These are phyloP conservation scores for Cutaneotrichosporon sp. DNA, from an alignment of 1,284 basidiomycete species.

Conservation along the genomic window DNA sequence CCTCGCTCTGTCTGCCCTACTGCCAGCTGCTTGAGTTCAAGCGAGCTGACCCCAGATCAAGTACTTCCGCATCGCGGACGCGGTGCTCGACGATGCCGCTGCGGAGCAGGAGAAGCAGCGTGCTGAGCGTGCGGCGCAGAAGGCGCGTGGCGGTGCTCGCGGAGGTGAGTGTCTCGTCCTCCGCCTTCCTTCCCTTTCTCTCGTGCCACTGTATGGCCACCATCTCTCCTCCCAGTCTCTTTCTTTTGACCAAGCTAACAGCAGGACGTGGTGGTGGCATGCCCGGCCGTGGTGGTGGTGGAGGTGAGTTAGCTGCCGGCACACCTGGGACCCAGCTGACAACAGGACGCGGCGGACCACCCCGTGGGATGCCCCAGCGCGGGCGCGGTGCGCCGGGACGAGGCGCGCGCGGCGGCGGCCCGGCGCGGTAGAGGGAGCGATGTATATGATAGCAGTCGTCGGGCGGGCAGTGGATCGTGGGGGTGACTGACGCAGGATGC, in stretches of 20 bases:
- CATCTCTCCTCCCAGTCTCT: background rate
- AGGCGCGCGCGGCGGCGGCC: conserved; percentile 28
- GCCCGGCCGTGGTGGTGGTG: conserved; percentile 17
- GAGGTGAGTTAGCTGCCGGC: conserved; percentile 8
- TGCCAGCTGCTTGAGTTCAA: no score
- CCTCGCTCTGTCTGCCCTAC: no score
- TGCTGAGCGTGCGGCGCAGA: conserved; percentile 13
- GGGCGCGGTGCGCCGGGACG: conserved; percentile 31
- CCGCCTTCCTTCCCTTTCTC: background rate
- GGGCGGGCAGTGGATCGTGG: background rate
- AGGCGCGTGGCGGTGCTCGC: conserved; percentile 23
- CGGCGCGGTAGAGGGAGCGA: background rate
- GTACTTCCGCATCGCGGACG: conserved; percentile 93
- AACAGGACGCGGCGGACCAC: conserved; percentile 34
- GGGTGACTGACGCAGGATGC: background rate
- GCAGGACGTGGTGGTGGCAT: conserved; percentile 35
- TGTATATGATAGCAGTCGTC: background rate
- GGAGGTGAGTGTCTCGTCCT: conserved; percentile 19
- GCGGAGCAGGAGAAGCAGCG: conserved; percentile 79
- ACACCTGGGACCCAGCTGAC: no score
- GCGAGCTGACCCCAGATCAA: conserved; percentile 72
- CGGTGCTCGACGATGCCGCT: conserved; percentile 82
- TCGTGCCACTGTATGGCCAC: no score
- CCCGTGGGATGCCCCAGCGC: conserved; percentile 25
- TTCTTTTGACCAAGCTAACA: no score